Percentiles rank a stretch among this genome's conserved stretches.
These are phyloP conservation scores for Trichoderma erinaceum DNA, from an alignment of 495 filamentous ascomycete genomes.

Conservation along the genomic window DNA sequence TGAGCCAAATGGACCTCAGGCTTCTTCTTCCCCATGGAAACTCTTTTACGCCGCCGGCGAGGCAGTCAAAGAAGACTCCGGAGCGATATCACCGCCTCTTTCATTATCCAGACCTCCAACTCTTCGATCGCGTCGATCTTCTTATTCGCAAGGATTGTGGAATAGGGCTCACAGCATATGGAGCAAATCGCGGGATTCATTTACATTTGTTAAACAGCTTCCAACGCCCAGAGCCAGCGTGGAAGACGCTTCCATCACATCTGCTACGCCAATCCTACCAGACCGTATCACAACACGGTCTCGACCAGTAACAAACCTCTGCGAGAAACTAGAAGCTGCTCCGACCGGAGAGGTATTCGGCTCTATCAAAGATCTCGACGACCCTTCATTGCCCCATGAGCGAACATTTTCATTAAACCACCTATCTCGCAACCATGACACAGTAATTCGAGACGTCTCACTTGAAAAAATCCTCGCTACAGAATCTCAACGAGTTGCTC, in stretches of 20 bases:
- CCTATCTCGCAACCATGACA: neutral
- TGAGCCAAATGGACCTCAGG: neutral
- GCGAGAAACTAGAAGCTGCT: neutral
- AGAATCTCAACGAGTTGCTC: neutral
- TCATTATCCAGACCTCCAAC: neutral
- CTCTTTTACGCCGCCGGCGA: neutral
- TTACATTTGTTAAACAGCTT: neutral
- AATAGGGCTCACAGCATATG: neutral
- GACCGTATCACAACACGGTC: neutral
- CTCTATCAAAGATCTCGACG: neutral
- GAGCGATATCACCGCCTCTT: neutral
- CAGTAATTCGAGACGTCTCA: neutral
- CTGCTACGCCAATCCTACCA: neutral
- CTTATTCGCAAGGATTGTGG: neutral
- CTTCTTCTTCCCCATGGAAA: neutral
- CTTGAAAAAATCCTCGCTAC: conserved; percentile 3
- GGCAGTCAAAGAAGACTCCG: neutral
- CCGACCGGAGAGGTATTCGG: neutral
- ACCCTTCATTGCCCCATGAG: neutral
- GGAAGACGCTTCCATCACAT: neutral
- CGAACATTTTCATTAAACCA: neutral
- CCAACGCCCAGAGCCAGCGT: neutral
- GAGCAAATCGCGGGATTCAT: conserved; percentile 9
- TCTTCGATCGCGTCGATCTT: neutral
- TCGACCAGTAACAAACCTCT: neutral